Evolutionary conservation across 176 grass and related monocot genomes (phyloP), one percentile per base, ranked within the genome.

Genomic region (Raddia distichophylla): DNA sequence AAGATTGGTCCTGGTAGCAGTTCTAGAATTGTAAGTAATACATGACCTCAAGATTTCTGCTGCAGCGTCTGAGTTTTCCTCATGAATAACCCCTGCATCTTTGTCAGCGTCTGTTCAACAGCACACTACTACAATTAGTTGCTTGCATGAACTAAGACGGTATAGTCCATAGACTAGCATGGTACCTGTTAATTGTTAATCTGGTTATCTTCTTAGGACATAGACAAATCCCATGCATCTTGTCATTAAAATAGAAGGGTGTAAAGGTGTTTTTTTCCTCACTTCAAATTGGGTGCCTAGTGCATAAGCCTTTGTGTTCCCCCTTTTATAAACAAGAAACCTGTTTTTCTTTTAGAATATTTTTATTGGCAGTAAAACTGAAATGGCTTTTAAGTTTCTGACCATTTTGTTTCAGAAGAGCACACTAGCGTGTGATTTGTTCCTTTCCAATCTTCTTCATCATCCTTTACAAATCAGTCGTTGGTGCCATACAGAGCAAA

Each of bases 11-110:
- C 17, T 34, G 67, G 58, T 40, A 57, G 79, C 53, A 79, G 67
- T 83, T 86, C 32, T 83, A 68, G 68, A 83, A 83, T 32, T 86
- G 74, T 83, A 83, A 86, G 79, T 86, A 73, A 82, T 62, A 66
- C 85, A 77, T 67, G 56, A 73, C 74, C 61, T 90, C 52, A 74
- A 68, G 45, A 52, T 77, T 86, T 82, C 44, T 79, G 61, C 45
- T 86, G 7, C 76, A 77, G 14, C 13, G 54, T 77, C 7, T 47
- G 22, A 40, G 82, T 67, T 55, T 61, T 34, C 53, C 74, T 67
- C 1, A n/a, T 61, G 15, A 67, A 32, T 62, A 80, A 15, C 61
- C 15, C 74, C 52, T 69, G 19, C n/a, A 45, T 79, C 60, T 76
- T 67, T 73, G 67, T 57, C 35, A 83, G 50, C 33, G 40, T 19